Evolutionary conservation across 257 asterid genomes (phyloP).

Genomic region (Nemophila menziesii): DNA sequence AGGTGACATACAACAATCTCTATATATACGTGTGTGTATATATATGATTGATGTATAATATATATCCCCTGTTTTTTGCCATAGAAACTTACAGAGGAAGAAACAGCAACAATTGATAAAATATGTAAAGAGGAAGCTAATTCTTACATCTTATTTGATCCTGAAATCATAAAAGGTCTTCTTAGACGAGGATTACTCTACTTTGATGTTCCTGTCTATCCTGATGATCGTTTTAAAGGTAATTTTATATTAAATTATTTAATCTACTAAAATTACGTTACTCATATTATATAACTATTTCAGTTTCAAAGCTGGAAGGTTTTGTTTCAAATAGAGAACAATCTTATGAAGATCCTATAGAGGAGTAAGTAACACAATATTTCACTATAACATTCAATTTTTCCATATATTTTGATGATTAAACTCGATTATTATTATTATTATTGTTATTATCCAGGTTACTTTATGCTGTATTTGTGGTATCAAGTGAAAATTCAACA

Average conservation of each 20-base stretch:
- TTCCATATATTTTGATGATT: constrained; percentile 17
- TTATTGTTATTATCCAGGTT: constrained; percentile 74
- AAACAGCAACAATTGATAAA: constrained; percentile 94
- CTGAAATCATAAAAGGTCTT: constrained; percentile 77
- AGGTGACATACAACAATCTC: constrained; percentile 34
- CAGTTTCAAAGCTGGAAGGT: constrained; percentile 99
- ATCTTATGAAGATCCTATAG: constrained; percentile 98
- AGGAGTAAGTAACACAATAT: constrained; percentile 66
- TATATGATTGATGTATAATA: background rate
- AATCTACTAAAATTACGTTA: background rate
- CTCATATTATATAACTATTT: constrained; percentile 13
- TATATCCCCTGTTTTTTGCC: constrained; percentile 2
- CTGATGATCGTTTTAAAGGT: constrained; percentile 99
- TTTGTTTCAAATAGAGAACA: constrained; percentile 99
- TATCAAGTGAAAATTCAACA: constrained; percentile 93
- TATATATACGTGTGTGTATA: background rate
- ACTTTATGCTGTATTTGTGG: constrained; percentile 99
- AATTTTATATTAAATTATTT: constrained; percentile 1
- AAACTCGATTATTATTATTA: too few species aligned
- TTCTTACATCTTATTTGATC: constrained; percentile 81
- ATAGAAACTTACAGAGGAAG: constrained; percentile 97
- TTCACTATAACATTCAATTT: constrained; percentile 15
- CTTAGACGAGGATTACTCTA: constrained; percentile 81
- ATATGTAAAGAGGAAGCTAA: constrained; percentile 96
- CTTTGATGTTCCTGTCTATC: constrained; percentile 91